These are phyloP conservation scores for Oryza punctata DNA, from an alignment of 176 grass and related monocot species.

Conservation along the genomic window DNA sequence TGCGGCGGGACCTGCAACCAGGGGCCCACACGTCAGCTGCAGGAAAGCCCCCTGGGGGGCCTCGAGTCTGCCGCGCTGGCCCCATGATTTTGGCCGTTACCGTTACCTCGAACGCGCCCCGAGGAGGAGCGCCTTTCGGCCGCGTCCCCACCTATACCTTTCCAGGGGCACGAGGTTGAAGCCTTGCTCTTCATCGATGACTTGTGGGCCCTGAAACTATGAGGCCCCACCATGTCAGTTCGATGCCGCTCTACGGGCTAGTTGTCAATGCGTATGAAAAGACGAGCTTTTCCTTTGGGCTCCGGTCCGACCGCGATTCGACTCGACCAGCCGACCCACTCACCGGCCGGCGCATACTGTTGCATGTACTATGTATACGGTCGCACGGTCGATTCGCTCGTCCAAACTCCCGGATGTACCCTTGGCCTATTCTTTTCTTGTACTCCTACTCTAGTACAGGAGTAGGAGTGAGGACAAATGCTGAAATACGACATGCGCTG, in stretches of 20 bases:
- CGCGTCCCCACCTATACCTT: neutral
- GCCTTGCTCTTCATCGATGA: neutral
- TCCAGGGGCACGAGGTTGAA: neutral
- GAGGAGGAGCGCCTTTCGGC: constrained; percentile 41
- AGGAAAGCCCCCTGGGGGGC: accelerated
- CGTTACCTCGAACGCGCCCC: constrained; percentile 37
- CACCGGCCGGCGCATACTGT: neutral
- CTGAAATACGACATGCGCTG: too few species aligned
- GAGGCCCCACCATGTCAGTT: neutral
- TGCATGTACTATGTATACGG: too few species aligned
- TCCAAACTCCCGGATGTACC: constrained; percentile 12
- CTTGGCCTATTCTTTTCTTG: neutral
- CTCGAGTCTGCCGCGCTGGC: constrained; percentile 24
- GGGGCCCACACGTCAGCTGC: neutral
- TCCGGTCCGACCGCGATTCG: constrained; percentile 35
- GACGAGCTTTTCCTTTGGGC: neutral
- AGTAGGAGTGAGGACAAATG: neutral
- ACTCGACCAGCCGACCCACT: constrained; percentile 17
- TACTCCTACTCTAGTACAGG: neutral
- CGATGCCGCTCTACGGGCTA: accelerated
- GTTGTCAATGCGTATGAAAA: neutral
- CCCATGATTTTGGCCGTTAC: constrained; percentile 43
- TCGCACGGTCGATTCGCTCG: neutral
- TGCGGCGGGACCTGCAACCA: accelerated
- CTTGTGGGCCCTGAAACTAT: accelerated